Base-by-base conservation (phyloP, 371 early-diverging fungal genomes). In the Mortierella sp. region DNA sequence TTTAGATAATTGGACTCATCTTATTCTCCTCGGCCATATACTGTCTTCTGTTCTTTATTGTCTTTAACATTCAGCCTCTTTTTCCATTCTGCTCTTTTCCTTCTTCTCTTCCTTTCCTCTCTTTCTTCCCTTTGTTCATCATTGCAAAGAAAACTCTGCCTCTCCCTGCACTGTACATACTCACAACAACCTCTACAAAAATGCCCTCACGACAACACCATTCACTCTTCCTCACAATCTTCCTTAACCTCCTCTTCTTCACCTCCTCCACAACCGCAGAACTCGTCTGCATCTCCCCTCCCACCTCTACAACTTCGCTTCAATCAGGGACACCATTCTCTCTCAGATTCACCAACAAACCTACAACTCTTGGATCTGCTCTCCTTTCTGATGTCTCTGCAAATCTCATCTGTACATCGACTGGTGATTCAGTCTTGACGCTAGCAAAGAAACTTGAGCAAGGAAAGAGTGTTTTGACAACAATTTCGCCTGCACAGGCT, bases 321-420 rank as follows among this genome's bases (percentile, higher is more conserved):
- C 52, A 55, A 34, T 38, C 80, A 55, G 80, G 73, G 13, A 65
- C 57, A 13, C 50, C 80, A 5, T 21, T 80, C 31, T 28, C 45
- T 14, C 80, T 80, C 47, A 72, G 54, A 45, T 80, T 76, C 63
- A 52, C 73, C 0, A 58, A 47, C 48, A 42, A 74, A 42, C 24
- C 31, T 11, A 13, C 70, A n/a, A 19, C 55, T 16, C 47, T 70
- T 6, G 68, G 47, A 21, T 19, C 24, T 2, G 57, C 31, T 42
- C 16, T 31, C 9, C 42, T 45, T 0, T 55, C 76, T 2, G 71
- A 45, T 19, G 79, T 82, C 28, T 31, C 75, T 16, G 82, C 82
- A 28, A 68, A 82, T 19, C 79, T 82, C 34, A 50, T 82, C 73
- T 82, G 82, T 72, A 65, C 76, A 1, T 70, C 76, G 9, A 68